A percentile compares a stretch with the other conserved stretches of the same genome.
These are phyloP conservation scores for Chaetomidium leptoderma DNA, from an alignment of 495 filamentous ascomycete genomes.

Conservation along the genomic window DNA sequence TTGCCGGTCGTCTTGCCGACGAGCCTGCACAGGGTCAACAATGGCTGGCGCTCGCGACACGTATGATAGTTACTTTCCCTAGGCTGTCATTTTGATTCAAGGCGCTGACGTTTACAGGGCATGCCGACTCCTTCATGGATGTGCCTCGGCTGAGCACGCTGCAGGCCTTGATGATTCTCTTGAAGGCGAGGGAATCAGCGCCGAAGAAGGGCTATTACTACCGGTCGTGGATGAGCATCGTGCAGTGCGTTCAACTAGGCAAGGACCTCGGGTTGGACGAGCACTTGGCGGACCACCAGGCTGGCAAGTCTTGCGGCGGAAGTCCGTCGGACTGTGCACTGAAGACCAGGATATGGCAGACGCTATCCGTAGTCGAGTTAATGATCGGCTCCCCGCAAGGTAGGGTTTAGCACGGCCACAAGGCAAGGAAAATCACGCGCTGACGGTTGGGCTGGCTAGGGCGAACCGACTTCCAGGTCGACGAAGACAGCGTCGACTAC, in stretches of 20 bases:
- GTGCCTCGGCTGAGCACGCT: slow-evolving; percentile 89
- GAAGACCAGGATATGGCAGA: slow-evolving; percentile 89
- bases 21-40: slow-evolving; percentile 81
- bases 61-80: slow-evolving; percentile 49
- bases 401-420: slow-evolving; percentile 34
- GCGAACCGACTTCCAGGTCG: slow-evolving; percentile 75
- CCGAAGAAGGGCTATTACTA: slow-evolving; percentile 96
- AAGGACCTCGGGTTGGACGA: slow-evolving; percentile 90
- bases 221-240: slow-evolving; percentile 95
- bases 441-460: slow-evolving; percentile 45
- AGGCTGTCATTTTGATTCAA: not conserved
- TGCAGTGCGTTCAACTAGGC: slow-evolving; percentile 85
- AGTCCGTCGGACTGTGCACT: slow-evolving; percentile 70
- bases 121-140: slow-evolving; percentile 95
- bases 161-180: slow-evolving; percentile 79
- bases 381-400: slow-evolving; percentile 97
- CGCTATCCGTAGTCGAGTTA: slow-evolving; percentile 76
- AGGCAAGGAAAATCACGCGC: not conserved
- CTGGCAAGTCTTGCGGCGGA: slow-evolving; percentile 64
- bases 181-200: slow-evolving; percentile 87
- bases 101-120: slow-evolving; percentile 54
- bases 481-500: slow-evolving; percentile 74
- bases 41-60: slow-evolving; percentile 89
- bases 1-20: slow-evolving; percentile 75
- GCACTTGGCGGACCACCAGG: slow-evolving; percentile 72